Evolutionary conservation across 139 green algal genomes (phyloP), one percentile per base, ranked within the genome.

Genomic region (Picochlorum sp.): DNA sequence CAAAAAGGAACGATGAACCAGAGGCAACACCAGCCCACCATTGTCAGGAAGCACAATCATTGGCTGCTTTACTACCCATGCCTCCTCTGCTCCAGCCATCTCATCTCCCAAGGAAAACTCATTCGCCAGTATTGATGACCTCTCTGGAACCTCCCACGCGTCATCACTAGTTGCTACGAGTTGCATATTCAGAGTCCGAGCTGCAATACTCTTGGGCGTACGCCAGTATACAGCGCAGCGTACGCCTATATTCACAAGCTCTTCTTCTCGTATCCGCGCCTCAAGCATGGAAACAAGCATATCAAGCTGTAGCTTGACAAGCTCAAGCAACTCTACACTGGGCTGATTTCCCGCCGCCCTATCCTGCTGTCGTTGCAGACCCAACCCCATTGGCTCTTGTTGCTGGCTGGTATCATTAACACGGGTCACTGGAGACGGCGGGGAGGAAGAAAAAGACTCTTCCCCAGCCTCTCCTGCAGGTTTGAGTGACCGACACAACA

Each of bases 41-140:
- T 61, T 75, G 60, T 65, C 68, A 7, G 83, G 81, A 60, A 89
- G 74, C n/a, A 80, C 68, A 37, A 88, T 65, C 44, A 88, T 45
- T 16, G 77, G 60, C 50, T 83, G 69, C 16, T 75, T 61, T 24
- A 81, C 49, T 5, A 88, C 67, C 52, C 66, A 81, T 9, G 67
- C 71, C 57, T 88, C 82, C 37, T 81, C 34, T 6, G 70, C 57
- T n/a, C 30, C 45, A 23, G 49, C 18, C 57, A 58, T 60, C 26
- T 31, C 28, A 21, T 70, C 38, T 52, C 69, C 70, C 16, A 76
- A 57, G 16, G 67, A 61, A 49, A 76, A 28, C 5, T 66, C 61
- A 41, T 49, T 28, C 10, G 8, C 21, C 9, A 60, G 13, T 34
- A 14, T 47, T 11, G 26, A 21, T 4, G n/a, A 44, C 13, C 21